Percentiles rank a stretch among this genome's conserved stretches.
These are phyloP conservation scores for Phlyctochytrium planicorne DNA, from an alignment of 192 early-diverging fungal genomes.

Conservation along the genomic window DNA sequence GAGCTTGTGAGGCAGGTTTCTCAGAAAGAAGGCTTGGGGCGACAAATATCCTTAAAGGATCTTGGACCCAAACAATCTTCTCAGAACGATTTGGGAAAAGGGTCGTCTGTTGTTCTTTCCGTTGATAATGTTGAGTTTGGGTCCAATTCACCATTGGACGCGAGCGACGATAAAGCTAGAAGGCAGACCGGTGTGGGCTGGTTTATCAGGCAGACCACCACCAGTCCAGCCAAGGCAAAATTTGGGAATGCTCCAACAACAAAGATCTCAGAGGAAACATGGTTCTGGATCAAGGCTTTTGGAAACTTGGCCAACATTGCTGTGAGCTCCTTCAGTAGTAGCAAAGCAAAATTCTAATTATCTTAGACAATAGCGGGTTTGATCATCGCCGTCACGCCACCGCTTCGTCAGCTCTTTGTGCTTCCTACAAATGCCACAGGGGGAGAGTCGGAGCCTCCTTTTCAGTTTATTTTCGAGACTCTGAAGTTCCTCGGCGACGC, in stretches of 20 bases:
- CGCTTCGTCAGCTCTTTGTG: conserved; percentile 19
- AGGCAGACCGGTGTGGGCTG: neutral
- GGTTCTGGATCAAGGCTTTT: conserved; percentile 8
- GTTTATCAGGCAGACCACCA: neutral
- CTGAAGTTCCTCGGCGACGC: conserved; percentile 25
- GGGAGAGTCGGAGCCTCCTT: conserved; percentile 23
- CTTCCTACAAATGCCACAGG: neutral
- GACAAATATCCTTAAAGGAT: too few species aligned
- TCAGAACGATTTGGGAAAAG: neutral
- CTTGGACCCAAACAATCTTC: too few species aligned
- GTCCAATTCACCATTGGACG: neutral
- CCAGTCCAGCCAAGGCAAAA: neutral
- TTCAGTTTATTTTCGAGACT: conserved; percentile 32
- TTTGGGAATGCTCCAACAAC: neutral
- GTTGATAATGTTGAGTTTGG: neutral
- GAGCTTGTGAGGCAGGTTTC: too few species aligned
- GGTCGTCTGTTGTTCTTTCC: neutral
- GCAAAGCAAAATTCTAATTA: conserved; percentile 2
- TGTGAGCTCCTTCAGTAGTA: conserved; percentile 5
- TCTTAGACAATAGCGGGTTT: conserved; percentile 20
- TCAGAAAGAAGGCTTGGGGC: too few species aligned
- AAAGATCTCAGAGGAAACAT: neutral
- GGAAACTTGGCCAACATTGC: conserved; percentile 9
- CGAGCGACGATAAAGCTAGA: neutral
- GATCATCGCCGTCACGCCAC: conserved; percentile 22